Conservation (phyloP, 768 basidiomycete species). For the Pleurotus tuoliensis region DNA sequence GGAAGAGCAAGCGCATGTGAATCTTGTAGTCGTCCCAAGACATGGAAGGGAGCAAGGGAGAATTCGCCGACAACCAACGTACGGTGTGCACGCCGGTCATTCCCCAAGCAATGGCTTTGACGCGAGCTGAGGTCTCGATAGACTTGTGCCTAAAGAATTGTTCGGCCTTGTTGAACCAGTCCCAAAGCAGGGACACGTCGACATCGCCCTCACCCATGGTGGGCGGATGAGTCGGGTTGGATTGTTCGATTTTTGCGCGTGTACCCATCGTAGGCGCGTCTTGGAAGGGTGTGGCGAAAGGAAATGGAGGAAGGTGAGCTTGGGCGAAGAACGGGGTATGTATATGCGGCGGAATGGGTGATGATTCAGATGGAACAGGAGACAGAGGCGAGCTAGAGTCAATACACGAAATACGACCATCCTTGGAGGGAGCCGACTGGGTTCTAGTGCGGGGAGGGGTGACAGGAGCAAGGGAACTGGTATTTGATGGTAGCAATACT, state of each 20-base stretch:
- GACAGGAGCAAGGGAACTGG: too few species aligned
- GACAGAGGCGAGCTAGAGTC: too few species aligned
- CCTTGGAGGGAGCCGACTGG: too few species aligned
- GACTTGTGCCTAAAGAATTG: background rate
- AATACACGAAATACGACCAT: too few species aligned
- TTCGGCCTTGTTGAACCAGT: background rate
- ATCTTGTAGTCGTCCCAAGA: background rate
- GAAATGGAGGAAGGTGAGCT: too few species aligned
- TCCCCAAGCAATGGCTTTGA: background rate
- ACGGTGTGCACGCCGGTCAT: background rate
- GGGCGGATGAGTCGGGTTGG: background rate
- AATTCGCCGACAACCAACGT: background rate
- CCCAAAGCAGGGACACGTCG: background rate
- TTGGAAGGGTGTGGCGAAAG: too few species aligned
- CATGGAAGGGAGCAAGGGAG: background rate
- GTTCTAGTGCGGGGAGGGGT: too few species aligned
- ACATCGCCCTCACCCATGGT: background rate
- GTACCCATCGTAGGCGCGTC: background rate
- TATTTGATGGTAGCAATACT: too few species aligned
- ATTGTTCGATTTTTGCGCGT: background rate
- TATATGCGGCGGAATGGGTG: too few species aligned
- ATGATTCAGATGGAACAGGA: too few species aligned
- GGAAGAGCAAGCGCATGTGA: background rate
- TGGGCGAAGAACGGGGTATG: too few species aligned
- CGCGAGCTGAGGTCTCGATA: background rate